Evolutionary conservation across 2,329 filamentous ascomycete species (phyloP).

Genomic region (Xylariomycetidae sp.): DNA sequence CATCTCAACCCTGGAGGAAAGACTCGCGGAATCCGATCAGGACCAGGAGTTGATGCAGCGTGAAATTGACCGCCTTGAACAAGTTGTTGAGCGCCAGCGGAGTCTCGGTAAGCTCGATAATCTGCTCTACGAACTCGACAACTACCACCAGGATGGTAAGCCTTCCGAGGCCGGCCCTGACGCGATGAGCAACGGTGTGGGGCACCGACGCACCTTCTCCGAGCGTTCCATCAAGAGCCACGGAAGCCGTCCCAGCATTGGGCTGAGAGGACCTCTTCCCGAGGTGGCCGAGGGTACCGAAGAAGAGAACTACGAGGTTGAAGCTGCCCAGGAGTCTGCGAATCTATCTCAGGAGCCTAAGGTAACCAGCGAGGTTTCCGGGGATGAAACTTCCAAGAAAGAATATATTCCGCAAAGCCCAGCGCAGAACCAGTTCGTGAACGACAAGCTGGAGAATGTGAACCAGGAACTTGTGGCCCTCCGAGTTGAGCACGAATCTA

Average conservation of each 20-base stretch:
- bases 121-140: slow-evolving; percentile 83
- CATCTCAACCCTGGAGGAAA: slow-evolving; percentile 93
- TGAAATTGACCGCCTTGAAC: slow-evolving; percentile 88
- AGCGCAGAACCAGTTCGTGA: slow-evolving; percentile 78
- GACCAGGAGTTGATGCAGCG: slow-evolving; percentile 96
- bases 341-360: no score
- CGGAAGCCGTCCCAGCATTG: slow-evolving; percentile 48
- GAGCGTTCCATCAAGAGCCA: slow-evolving; percentile 54
- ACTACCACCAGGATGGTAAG: slow-evolving; percentile 60
- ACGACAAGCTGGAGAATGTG: slow-evolving; percentile 87
- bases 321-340: no score
- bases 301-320: slow-evolving; percentile 21
- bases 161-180: slow-evolving; percentile 32
- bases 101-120: slow-evolving; percentile 94
- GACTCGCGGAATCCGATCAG: slow-evolving; percentile 91
- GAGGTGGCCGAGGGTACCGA: slow-evolving; percentile 43
- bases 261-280: slow-evolving; percentile 48
- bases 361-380: slow-evolving; percentile 1
- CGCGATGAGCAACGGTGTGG: slow-evolving; percentile 34
- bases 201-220: slow-evolving; percentile 39
- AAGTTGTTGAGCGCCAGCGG: slow-evolving; percentile 90
- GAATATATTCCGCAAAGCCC: slow-evolving; percentile 52
- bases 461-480: slow-evolving; percentile 89
- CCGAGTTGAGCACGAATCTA: slow-evolving; percentile 83
- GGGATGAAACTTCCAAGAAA: slow-evolving; percentile 9